These are phyloP conservation scores for Metschnikowia proteae DNA, from an alignment of 805 yeast species.

Conservation along the genomic window DNA sequence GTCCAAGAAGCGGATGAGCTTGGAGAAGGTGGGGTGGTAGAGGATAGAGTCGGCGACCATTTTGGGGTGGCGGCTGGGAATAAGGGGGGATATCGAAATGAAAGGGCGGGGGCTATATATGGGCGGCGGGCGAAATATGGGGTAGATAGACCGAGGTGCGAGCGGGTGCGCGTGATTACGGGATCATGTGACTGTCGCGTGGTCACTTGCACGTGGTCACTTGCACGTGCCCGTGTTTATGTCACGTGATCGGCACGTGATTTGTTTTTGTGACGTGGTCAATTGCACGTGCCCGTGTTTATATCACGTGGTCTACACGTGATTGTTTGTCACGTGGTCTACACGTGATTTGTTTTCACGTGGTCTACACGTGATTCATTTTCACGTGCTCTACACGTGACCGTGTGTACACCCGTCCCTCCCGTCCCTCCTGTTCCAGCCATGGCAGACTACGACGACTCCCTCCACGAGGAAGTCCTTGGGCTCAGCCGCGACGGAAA, in stretches of 20 bases:
- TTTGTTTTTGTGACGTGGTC: too few relatives aligned
- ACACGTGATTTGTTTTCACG: too few relatives aligned
- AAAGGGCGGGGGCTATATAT: background rate
- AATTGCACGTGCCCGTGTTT: too few relatives aligned
- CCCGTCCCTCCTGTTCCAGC: background rate
- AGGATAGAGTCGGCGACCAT: constrained; percentile 69
- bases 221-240: too few relatives aligned
- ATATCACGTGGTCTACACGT: background rate
- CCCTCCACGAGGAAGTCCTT: background rate
- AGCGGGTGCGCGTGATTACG: too few relatives aligned
- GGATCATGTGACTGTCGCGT: too few relatives aligned
- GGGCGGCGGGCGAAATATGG: background rate
- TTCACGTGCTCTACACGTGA: too few relatives aligned
- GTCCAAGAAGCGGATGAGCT: constrained; percentile 61
- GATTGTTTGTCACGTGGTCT: too few relatives aligned
- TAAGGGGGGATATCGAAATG: too few relatives aligned
- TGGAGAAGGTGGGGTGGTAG: constrained; percentile 69
- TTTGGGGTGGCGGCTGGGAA: too few relatives aligned
- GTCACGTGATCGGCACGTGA: background rate
- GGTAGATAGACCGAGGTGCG: constrained; percentile 4
- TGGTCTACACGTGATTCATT: too few relatives aligned
- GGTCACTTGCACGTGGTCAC: too few relatives aligned
- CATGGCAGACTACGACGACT: background rate
- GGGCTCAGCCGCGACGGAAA: constrained; percentile 4
- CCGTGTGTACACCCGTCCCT: background rate